A percentile compares a stretch with the other conserved stretches of the same genome.
Conservation (phyloP, 1,284 basidiomycete genomes). For the Apiotrichum porosum region DNA sequence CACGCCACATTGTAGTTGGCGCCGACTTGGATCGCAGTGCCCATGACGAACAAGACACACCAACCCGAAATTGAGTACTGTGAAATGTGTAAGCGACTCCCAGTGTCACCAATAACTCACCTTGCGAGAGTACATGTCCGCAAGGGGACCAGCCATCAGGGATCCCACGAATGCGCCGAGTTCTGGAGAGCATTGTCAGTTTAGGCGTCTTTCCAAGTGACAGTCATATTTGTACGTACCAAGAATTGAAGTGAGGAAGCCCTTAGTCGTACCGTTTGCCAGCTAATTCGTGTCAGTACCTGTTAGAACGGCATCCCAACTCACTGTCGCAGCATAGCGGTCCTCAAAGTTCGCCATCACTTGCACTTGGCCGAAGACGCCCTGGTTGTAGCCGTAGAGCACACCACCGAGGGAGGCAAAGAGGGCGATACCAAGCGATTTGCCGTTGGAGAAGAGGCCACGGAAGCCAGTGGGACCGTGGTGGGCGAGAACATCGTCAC, state of each 20-base stretch:
- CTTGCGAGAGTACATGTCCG: slow-evolving; percentile 43
- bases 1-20: slow-evolving; percentile 32
- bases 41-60: slow-evolving; percentile 45
- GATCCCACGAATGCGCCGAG: slow-evolving; percentile 42
- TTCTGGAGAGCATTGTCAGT: slow-evolving; percentile 20
- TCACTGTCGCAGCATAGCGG: slow-evolving; percentile 30
- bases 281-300: not conserved
- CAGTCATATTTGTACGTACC: slow-evolving; percentile 8
- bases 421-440: slow-evolving; percentile 6
- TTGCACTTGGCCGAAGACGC: slow-evolving; percentile 45
- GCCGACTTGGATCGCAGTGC: slow-evolving; percentile 38
- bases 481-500: slow-evolving; percentile 6
- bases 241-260: slow-evolving; percentile 39
- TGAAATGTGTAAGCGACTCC: too few species aligned
- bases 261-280: slow-evolving; percentile 22
- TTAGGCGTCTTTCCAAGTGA: too few species aligned
- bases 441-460: slow-evolving; percentile 12
- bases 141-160: slow-evolving; percentile 40
- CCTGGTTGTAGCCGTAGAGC: slow-evolving; percentile 41
- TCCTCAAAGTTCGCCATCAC: slow-evolving; percentile 40
- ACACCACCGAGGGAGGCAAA: slow-evolving; percentile 47
- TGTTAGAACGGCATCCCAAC: slow-evolving; percentile 5
- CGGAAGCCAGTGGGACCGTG: slow-evolving; percentile 8
- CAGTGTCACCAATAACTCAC: too few species aligned
- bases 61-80: slow-evolving; percentile 44